Evolutionary conservation across 306 rosid genomes (phyloP).

Genomic region (Medicago arabica): DNA sequence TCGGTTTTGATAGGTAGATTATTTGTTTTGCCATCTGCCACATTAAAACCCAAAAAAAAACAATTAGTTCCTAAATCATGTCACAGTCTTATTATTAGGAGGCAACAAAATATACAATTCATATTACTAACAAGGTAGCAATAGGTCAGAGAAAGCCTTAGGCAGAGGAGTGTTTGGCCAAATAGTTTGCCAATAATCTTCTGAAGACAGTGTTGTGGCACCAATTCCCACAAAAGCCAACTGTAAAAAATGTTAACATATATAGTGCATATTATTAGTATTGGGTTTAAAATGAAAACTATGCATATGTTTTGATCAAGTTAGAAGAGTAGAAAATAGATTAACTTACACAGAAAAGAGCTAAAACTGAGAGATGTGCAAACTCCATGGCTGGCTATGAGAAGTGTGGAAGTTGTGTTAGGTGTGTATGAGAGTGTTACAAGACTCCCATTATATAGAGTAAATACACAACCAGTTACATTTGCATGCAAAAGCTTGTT

Average conservation of each 20-base stretch:
- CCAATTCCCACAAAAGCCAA: background rate
- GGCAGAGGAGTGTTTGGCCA: conserved; percentile 2
- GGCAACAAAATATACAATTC: no score
- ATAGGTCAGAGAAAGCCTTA: background rate
- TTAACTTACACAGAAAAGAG: background rate
- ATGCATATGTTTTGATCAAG: no score
- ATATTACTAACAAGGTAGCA: background rate
- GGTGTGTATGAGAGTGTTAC: background rate
- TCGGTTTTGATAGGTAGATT: background rate
- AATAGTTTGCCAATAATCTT: background rate
- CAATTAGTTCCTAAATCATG: no score
- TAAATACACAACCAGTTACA: background rate
- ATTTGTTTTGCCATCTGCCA: background rate
- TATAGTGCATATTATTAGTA: no score
- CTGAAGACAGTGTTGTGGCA: background rate
- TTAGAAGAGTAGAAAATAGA: background rate
- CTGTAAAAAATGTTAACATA: background rate
- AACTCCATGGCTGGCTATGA: background rate
- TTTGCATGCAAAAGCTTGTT: no score
- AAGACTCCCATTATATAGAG: background rate
- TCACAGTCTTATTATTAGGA: no score
- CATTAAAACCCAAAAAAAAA: background rate
- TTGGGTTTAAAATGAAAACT: no score
- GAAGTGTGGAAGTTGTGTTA: no score
- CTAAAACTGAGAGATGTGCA: background rate